Evolutionary conservation across 305 asterid genomes (phyloP).

Genomic region (Solanum hybrid): DNA sequence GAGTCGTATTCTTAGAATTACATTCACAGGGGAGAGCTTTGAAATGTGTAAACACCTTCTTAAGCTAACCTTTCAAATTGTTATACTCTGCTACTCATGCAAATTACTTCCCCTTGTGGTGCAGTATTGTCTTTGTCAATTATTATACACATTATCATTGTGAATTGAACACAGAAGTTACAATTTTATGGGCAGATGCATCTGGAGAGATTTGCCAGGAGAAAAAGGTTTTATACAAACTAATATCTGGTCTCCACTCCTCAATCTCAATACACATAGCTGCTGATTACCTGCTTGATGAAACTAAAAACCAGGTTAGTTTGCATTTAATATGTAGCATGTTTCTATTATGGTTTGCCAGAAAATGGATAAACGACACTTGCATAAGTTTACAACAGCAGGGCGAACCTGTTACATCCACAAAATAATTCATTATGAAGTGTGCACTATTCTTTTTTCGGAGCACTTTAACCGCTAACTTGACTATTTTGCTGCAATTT

Average conservation of each 20-base stretch:
- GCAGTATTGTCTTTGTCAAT: background rate
- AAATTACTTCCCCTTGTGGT: background rate
- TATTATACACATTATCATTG: background rate
- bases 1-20: background rate
- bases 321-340: background rate
- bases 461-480: background rate
- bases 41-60: background rate
- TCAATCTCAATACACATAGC: constrained; percentile 89
- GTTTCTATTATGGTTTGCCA: background rate
- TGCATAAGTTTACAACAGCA: background rate
- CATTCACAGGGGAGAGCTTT: background rate
- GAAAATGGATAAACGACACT: background rate
- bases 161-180: background rate
- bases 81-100: background rate
- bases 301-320: constrained; percentile 59
- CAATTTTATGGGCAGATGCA: constrained; percentile 43
- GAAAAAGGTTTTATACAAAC: constrained; percentile 77
- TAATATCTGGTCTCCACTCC: constrained; percentile 93
- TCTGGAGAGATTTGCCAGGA: constrained; percentile 84
- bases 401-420: background rate
- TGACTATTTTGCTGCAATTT: constrained; percentile 18
- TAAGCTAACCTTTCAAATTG: background rate
- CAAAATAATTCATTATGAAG: background rate
- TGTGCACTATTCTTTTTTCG: background rate
- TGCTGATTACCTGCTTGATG: constrained; percentile 80